These are phyloP conservation scores for Pichia membranifaciens DNA, from an alignment of 805 yeast genomes.

Conservation along the genomic window DNA sequence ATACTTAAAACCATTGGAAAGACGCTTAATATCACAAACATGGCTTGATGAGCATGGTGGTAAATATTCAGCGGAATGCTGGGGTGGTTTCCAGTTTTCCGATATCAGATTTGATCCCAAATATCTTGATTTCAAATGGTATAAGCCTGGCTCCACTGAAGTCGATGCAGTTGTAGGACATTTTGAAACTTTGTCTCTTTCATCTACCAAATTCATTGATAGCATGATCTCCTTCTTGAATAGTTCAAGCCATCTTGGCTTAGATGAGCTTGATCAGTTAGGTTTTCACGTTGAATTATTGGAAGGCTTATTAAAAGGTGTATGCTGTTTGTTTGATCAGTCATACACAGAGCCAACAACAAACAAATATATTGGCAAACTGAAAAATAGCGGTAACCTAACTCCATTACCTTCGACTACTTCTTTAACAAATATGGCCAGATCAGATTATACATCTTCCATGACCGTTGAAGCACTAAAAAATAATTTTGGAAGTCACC, in stretches of 20 bases:
- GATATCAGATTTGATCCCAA: constrained; percentile 41
- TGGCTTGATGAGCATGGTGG: constrained; percentile 33
- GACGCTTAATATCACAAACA: constrained; percentile 45
- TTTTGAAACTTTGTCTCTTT: constrained; percentile 44
- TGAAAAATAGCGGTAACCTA: not conserved
- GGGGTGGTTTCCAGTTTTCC: constrained; percentile 73
- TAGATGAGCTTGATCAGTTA: constrained; percentile 23
- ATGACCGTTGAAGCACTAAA: constrained; percentile 5
- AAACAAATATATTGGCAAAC: constrained; percentile 7
- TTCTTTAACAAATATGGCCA: constrained; percentile 16
- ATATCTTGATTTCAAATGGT: constrained; percentile 66
- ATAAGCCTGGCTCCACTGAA: constrained; percentile 53
- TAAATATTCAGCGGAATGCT: constrained; percentile 42
- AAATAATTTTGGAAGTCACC: not conserved
- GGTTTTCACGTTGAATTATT: constrained; percentile 21
- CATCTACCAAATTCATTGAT: constrained; percentile 46
- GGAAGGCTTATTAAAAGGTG: constrained; percentile 49
- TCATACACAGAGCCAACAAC: constrained; percentile 32
- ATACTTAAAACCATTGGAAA: constrained; percentile 52
- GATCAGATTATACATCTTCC: constrained; percentile 2
- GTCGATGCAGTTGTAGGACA: constrained; percentile 55
- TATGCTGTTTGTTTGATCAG: constrained; percentile 69
- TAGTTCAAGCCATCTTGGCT: constrained; percentile 25
- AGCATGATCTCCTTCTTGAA: constrained; percentile 47
- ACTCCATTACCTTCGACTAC: constrained; percentile 19